Conservation (phyloP, 441 rosid genomes). For the Adansonia grandidieri region DNA sequence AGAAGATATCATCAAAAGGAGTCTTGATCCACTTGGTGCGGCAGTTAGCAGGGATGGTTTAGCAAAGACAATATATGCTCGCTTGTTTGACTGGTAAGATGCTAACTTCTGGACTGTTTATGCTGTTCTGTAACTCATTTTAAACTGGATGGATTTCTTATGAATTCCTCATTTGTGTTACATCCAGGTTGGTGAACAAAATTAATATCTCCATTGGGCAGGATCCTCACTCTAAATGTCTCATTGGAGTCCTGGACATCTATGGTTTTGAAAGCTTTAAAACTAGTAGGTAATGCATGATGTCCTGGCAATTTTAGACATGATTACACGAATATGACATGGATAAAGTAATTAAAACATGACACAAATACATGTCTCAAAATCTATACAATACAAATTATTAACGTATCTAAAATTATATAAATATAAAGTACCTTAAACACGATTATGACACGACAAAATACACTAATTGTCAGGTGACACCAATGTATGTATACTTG, state of each 20-base stretch:
- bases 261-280: constrained; percentile 95
- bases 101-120: constrained; percentile 22
- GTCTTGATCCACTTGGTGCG: constrained; percentile 81
- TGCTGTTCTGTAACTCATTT: constrained; percentile 18
- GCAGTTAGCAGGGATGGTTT: constrained; percentile 85
- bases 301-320: not conserved
- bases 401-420: too few relatives aligned
- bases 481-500: not conserved
- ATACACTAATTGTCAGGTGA: not conserved
- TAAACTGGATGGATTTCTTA: constrained; percentile 11
- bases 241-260: constrained; percentile 93
- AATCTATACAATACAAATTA: too few relatives aligned
- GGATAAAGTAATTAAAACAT: too few relatives aligned
- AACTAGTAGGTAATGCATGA: constrained; percentile 66
- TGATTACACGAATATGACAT: too few relatives aligned
- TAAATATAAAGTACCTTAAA: too few relatives aligned
- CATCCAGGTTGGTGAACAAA: constrained; percentile 84
- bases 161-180: constrained; percentile 17
- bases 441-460: too few relatives aligned
- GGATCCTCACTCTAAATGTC: constrained; percentile 68
- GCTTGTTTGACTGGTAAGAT: constrained; percentile 82
- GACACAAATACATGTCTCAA: too few relatives aligned
- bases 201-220: constrained; percentile 90
- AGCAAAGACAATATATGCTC: constrained; percentile 89
- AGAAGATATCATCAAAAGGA: constrained; percentile 82